Base-by-base conservation (phyloP, 116 monocot species). In the Dioscorea cayenensis region DNA sequence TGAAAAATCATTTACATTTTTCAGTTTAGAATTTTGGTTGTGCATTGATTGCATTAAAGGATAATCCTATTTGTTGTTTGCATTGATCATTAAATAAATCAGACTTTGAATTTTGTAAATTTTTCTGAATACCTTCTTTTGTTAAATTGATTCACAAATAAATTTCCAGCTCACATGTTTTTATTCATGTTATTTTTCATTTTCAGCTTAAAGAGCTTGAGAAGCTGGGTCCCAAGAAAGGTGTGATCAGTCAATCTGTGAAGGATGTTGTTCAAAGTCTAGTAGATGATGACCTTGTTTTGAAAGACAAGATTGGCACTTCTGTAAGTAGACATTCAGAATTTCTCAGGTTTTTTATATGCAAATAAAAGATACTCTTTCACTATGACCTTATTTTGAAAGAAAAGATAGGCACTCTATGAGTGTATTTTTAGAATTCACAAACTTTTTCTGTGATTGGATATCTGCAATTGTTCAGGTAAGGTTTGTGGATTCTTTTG, bases 271-370 rank as follows among this genome's bases (percentile, higher is more conserved):
- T 96, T 37, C 96, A 96, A 76, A 96, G 87, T 72, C 80, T 96
- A 50, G 96, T 96, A 66, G 92, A 92, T 74, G 96, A 96, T 77
- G 95, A 95, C 59, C 95, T 95, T 65, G 95, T 95, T 74, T 77
- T 92, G 64, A 95, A 95, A 81, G 95, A 95, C 52, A 95, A 95
- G 79, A 92, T 95, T 55, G 95, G 95, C 62, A 95, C 84, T 73
- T 95, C 92, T 78, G 95, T 95, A 66, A 87, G 92, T 85, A 67
- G 65, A 69, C 69, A 73, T 28, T 49, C 64, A 14, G 28, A 71
- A 73, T 59, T 43, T 66, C 1, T 43, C 36, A 32, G 16, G 17
- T 17, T 29, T 69, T 63, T 63, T 64, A 70, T 43, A 43, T 43
- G 43, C 12, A 43, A 43, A 43, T 43, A 12, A 43, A 10, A 9